Percentiles rank a stretch among this genome's conserved stretches.
phyloP scores from a whole-genome alignment of 352 stramenopile species.

The Globisporangium nodosum region DNA sequence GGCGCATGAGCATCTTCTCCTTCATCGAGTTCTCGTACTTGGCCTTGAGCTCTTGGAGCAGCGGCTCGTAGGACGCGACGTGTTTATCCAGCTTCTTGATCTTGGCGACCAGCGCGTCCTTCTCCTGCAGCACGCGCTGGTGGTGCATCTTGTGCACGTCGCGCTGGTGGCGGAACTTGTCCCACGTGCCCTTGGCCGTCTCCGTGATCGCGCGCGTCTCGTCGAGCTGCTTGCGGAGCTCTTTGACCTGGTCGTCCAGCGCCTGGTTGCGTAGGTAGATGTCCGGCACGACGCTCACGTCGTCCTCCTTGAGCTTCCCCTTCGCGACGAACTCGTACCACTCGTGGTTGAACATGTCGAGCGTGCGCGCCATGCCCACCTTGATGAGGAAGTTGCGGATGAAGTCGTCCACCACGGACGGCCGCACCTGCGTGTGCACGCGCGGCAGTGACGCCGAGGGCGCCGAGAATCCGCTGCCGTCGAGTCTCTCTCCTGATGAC shows the following conservation, averaged over 20 bases:
- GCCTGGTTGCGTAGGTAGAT: slow-evolving; percentile 93
- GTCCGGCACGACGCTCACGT: slow-evolving; percentile 89
- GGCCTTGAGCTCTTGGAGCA: slow-evolving; percentile 89
- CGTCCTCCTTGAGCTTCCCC: slow-evolving; percentile 87
- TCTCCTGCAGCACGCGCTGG: slow-evolving; percentile 93
- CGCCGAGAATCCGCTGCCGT: background rate
- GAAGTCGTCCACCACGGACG: slow-evolving; percentile 92
- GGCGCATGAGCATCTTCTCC: slow-evolving; percentile 96
- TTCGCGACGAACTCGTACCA: slow-evolving; percentile 94
- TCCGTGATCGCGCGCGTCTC: slow-evolving; percentile 87
- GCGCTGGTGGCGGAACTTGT: slow-evolving; percentile 93
- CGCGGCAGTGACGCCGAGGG: slow-evolving; percentile 14
- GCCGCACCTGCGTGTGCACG: slow-evolving; percentile 65
- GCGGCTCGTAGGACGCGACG: slow-evolving; percentile 88
- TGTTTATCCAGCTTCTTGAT: slow-evolving; percentile 91
- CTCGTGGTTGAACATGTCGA: slow-evolving; percentile 95
- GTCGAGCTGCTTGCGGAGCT: slow-evolving; percentile 79
- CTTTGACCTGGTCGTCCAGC: slow-evolving; percentile 87
- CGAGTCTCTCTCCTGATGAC: slow-evolving; percentile 8
- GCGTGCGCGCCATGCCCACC: slow-evolving; percentile 80
- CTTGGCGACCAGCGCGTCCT: slow-evolving; percentile 88
- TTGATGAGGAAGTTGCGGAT: slow-evolving; percentile 96
- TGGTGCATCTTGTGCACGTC: slow-evolving; percentile 96
- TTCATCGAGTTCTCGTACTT: slow-evolving; percentile 96
- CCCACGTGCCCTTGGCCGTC: slow-evolving; percentile 91